Evolutionary conservation across 1,284 basidiomycete genomes (phyloP).

Genomic region (Moniliella sp.): DNA sequence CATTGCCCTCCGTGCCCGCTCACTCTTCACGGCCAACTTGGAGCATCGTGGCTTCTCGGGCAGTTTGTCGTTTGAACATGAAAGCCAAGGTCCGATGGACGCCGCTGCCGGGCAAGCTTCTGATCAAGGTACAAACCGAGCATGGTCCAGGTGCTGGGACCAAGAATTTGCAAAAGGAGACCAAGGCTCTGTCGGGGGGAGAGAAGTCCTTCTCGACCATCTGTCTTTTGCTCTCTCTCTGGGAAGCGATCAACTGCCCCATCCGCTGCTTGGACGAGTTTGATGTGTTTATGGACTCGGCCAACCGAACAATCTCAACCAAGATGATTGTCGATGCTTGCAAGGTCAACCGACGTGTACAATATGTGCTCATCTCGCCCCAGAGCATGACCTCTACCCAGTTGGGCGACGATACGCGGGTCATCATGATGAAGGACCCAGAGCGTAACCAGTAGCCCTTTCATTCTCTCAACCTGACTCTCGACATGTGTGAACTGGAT

Average conservation of each 20-base stretch:
- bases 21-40: conserved; percentile 60
- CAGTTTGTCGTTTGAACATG: conserved; percentile 52
- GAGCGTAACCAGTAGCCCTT: too few species aligned
- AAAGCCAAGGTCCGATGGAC: conserved; percentile 35
- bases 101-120: conserved; percentile 38
- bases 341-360: conserved; percentile 57
- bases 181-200: conserved; percentile 50
- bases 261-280: conserved; percentile 67
- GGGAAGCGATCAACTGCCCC: conserved; percentile 83
- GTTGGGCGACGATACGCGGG: conserved; percentile 1
- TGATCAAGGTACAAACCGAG: conserved; percentile 49
- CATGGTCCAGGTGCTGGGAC: conserved; percentile 47
- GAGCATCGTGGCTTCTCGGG: conserved; percentile 48
- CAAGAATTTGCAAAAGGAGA: conserved; percentile 5
- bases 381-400: conserved; percentile 21
- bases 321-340: conserved; percentile 67
- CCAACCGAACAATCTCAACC: conserved; percentile 73
- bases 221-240: conserved; percentile 69
- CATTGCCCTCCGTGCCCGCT: conserved; percentile 61
- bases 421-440: neutral
- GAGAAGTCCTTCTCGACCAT: conserved; percentile 95
- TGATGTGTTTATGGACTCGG: conserved; percentile 80
- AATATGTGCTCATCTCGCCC: conserved; percentile 17
- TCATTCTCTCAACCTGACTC: too few species aligned
- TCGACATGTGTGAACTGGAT: too few species aligned